A percentile compares a stretch with the other conserved stretches of the same genome.
These are phyloP conservation scores for Teunomyces barrocoloradensis DNA, from an alignment of 805 yeast genomes.

Conservation along the genomic window DNA sequence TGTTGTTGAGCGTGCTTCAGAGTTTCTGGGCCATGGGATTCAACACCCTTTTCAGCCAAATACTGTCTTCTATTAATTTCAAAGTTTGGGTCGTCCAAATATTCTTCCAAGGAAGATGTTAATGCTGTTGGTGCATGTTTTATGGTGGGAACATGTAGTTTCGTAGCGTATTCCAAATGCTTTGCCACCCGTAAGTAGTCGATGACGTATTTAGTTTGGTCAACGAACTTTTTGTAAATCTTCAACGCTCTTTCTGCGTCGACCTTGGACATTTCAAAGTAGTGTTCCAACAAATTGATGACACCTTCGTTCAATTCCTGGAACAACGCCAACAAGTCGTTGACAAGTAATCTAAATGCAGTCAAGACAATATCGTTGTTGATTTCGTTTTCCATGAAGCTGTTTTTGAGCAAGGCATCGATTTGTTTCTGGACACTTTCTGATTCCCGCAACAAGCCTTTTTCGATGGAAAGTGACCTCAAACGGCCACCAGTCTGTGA, in stretches of 20 bases:
- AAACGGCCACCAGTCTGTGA: conserved; percentile 58
- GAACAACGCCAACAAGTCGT: conserved; percentile 80
- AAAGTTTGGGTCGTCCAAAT: conserved; percentile 80
- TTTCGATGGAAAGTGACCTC: conserved; percentile 62
- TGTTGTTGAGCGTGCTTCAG: conserved; percentile 7
- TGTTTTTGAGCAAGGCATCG: conserved; percentile 68
- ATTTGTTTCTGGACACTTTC: conserved; percentile 85
- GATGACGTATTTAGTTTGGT: conserved; percentile 82
- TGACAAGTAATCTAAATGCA: conserved; percentile 84
- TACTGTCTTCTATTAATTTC: conserved; percentile 78
- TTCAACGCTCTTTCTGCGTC: conserved; percentile 87
- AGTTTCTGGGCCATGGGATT: conserved; percentile 11
- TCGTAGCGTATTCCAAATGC: conserved; percentile 80
- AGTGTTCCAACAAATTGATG: conserved; percentile 87
- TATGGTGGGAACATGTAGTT: conserved; percentile 89
- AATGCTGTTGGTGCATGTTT: conserved; percentile 96
- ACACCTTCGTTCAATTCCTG: conserved; percentile 95
- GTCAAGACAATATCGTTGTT: conserved; percentile 81
- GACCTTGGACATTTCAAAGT: conserved; percentile 82
- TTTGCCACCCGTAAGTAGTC: conserved; percentile 87
- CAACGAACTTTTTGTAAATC: conserved; percentile 81
- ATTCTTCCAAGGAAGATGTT: conserved; percentile 82
- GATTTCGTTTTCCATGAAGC: conserved; percentile 74
- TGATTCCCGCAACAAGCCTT: conserved; percentile 79
- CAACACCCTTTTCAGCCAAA: conserved; percentile 59